phyloP scores from a whole-genome alignment of 306 rosid species.

The Hylodesmum podocarpum region DNA sequence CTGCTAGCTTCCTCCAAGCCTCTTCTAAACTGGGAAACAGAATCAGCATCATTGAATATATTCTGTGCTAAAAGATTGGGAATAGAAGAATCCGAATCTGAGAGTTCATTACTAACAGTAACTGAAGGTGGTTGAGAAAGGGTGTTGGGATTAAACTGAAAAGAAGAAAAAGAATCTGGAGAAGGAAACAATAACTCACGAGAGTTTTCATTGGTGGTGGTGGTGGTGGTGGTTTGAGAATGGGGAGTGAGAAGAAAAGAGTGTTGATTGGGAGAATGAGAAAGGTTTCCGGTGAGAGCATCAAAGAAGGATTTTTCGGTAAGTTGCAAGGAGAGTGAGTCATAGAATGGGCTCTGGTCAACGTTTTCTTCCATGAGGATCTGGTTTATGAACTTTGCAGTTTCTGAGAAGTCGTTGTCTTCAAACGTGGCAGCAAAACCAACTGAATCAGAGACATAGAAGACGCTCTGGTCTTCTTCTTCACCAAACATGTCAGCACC shows the following conservation, averaged over 20 bases:
- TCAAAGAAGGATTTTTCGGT: constrained; percentile 64
- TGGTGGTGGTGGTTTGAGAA: constrained; percentile 1
- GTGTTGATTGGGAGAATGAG: constrained; percentile 46
- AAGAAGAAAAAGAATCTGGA: constrained; percentile 27
- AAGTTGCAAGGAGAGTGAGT: constrained; percentile 53
- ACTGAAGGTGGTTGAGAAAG: constrained; percentile 29
- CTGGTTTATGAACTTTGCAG: constrained; percentile 37
- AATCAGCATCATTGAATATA: constrained; percentile 55
- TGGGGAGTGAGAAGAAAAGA: constrained; percentile 31
- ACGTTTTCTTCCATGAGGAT: constrained; percentile 77
- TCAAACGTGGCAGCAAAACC: too few species aligned
- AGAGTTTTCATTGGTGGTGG: constrained; percentile 19
- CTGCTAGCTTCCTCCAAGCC: constrained; percentile 83
- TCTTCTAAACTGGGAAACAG: constrained; percentile 60
- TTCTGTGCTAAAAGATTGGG: constrained; percentile 52
- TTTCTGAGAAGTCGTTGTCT: constrained; percentile 49
- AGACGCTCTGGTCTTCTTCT: too few species aligned
- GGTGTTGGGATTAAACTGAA: constrained; percentile 31
- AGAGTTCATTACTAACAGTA: constrained; percentile 26
- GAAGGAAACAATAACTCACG: constrained; percentile 39
- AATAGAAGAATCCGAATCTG: constrained; percentile 35
- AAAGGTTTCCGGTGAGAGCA: constrained; percentile 39
- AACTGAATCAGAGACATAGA: neutral
- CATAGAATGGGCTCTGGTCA: constrained; percentile 52
- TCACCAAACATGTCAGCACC: neutral